phyloP scores from a whole-genome alignment of 768 basidiomycete species.

The Tricholoma hemisulphureum region DNA sequence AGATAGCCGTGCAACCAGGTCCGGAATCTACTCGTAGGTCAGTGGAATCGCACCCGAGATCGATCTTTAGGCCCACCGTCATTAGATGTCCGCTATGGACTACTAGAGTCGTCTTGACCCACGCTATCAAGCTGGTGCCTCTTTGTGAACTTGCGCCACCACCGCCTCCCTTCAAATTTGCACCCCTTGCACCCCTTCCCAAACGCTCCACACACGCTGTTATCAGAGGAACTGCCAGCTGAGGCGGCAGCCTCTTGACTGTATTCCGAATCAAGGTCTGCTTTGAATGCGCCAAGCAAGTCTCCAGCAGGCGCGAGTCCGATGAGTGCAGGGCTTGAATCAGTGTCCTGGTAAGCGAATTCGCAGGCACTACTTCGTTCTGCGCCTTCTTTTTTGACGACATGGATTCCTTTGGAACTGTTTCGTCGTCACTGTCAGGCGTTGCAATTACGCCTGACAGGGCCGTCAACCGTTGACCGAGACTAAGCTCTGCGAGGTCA shows the following conservation, averaged over 20 bases:
- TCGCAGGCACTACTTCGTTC: slow-evolving; percentile 56
- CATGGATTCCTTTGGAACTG: slow-evolving; percentile 25
- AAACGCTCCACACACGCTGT: slow-evolving; percentile 88
- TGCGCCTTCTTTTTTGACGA: slow-evolving; percentile 32
- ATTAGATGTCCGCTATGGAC: slow-evolving; percentile 90
- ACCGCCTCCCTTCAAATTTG: slow-evolving; percentile 74
- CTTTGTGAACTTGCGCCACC: slow-evolving; percentile 79
- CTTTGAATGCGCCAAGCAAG: slow-evolving; percentile 83
- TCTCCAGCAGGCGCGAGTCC: slow-evolving; percentile 83
- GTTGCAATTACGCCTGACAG: slow-evolving; percentile 51
- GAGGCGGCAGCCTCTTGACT: slow-evolving; percentile 80
- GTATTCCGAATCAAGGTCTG: slow-evolving; percentile 81
- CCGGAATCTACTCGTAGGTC: slow-evolving; percentile 68
- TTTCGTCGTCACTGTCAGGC: slow-evolving; percentile 50
- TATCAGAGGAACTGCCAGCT: slow-evolving; percentile 82
- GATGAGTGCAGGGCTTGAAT: slow-evolving; percentile 96
- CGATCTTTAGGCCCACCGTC: slow-evolving; percentile 61
- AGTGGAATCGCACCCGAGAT: slow-evolving; percentile 3
- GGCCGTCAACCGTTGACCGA: slow-evolving; percentile 86
- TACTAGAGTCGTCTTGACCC: slow-evolving; percentile 79
- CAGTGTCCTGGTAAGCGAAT: slow-evolving; percentile 88
- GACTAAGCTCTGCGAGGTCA: slow-evolving; percentile 85
- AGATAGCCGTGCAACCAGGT: slow-evolving; percentile 83
- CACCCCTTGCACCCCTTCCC: slow-evolving; percentile 68
- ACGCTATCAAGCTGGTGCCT: slow-evolving; percentile 65